Percentiles rank a stretch among this genome's conserved stretches.
These are phyloP conservation scores for Xylariaceae sp. DNA, from an alignment of 2,329 filamentous ascomycete species.

Conservation along the genomic window DNA sequence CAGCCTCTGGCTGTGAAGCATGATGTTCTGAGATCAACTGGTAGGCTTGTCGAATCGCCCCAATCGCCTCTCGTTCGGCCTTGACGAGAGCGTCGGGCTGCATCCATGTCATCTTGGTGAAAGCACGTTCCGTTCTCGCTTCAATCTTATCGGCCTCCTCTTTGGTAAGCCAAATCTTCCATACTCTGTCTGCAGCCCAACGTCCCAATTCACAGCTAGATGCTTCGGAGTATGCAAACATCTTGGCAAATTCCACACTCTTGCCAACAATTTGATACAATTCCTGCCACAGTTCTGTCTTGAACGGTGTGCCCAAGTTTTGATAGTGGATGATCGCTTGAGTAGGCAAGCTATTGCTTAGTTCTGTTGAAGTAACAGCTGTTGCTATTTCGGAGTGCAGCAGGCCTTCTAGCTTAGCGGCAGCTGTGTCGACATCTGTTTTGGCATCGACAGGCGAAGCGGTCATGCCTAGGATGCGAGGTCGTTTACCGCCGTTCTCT, in stretches of 20 bases:
- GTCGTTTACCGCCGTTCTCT: constrained; percentile 44
- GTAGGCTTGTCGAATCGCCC: constrained; percentile 52
- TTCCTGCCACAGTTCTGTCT: constrained; percentile 59
- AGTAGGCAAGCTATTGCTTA: constrained; percentile 52
- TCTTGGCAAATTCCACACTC: constrained; percentile 45
- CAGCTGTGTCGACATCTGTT: constrained; percentile 64
- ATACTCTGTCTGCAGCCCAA: constrained; percentile 82
- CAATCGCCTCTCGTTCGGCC: constrained; percentile 38
- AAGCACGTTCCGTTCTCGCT: constrained; percentile 44
- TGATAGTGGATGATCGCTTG: constrained; percentile 55
- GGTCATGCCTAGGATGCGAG: constrained; percentile 91
- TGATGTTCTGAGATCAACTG: constrained; percentile 48
- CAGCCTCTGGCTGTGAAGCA: constrained; percentile 36
- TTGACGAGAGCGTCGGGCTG: constrained; percentile 25
- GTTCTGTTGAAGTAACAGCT: constrained; percentile 47
- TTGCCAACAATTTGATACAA: constrained; percentile 44
- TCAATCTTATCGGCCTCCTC: constrained; percentile 58
- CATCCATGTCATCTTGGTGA: constrained; percentile 29
- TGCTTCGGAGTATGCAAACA: constrained; percentile 55
- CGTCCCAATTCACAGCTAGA: constrained; percentile 64
- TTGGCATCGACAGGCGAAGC: constrained; percentile 89
- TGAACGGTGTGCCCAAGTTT: constrained; percentile 43
- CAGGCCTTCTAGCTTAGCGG: constrained; percentile 66
- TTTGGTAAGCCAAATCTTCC: constrained; percentile 64
- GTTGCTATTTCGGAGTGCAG: constrained; percentile 83